Evolutionary conservation across 2,329 filamentous ascomycete species (phyloP).

Genomic region (Ophiostoma pallidulum): DNA sequence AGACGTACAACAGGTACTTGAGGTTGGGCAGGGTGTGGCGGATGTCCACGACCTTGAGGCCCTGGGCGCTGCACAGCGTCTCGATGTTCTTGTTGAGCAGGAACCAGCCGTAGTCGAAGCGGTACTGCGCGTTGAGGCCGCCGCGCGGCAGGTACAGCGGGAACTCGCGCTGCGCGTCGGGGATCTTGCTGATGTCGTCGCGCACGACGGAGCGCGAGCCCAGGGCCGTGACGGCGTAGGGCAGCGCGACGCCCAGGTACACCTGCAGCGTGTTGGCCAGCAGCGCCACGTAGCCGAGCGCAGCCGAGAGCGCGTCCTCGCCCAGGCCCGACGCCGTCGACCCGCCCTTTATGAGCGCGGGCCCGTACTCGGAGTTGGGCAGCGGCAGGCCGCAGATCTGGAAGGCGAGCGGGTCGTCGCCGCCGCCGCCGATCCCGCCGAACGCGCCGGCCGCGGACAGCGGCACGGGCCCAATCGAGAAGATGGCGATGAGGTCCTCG

Average conservation of each 20-base stretch:
- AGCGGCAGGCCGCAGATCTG: slow-evolving; percentile 70
- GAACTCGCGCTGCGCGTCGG: slow-evolving; percentile 58
- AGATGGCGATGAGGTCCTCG: slow-evolving; percentile 70
- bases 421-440: no score
- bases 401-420: slow-evolving; percentile 62
- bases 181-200: slow-evolving; percentile 59
- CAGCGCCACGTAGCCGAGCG: slow-evolving; percentile 69
- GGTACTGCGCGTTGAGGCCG: slow-evolving; percentile 64
- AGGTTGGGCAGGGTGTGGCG: slow-evolving; percentile 87
- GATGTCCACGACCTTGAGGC: slow-evolving; percentile 76
- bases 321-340: no score
- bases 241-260: slow-evolving; percentile 69
- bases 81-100: slow-evolving; percentile 96
- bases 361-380: slow-evolving; percentile 70
- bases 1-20: slow-evolving; percentile 84
- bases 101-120: slow-evolving; percentile 94
- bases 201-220: slow-evolving; percentile 67
- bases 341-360: slow-evolving; percentile 23
- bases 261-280: slow-evolving; percentile 67
- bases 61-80: slow-evolving; percentile 51
- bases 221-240: slow-evolving; percentile 65
- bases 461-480: slow-evolving; percentile 61
- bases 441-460: no score
- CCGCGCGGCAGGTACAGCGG: slow-evolving; percentile 62
- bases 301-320: slow-evolving; percentile 68